phyloP scores from a whole-genome alignment of 2,329 filamentous ascomycete species.

The Emergomyces pasteurianus region DNA sequence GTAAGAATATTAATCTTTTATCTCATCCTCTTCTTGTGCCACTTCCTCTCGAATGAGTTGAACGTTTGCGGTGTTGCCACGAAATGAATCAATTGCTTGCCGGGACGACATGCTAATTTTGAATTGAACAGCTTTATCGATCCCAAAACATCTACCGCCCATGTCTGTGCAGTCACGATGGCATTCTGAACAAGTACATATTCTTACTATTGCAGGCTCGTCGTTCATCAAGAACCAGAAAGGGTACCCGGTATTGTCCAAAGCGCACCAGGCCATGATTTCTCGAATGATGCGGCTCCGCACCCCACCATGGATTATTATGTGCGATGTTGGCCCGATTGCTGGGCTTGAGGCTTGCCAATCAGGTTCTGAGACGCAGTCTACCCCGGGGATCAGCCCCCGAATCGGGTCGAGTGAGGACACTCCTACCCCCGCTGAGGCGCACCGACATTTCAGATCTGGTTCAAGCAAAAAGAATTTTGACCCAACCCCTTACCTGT shows the following conservation, averaged over 20 bases:
- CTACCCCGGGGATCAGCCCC: slow-evolving; percentile 5
- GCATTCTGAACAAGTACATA: slow-evolving; percentile 51
- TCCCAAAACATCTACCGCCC: slow-evolving; percentile 48
- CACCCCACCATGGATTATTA: slow-evolving; percentile 47
- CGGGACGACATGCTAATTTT: slow-evolving; percentile 7
- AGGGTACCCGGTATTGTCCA: slow-evolving; percentile 47
- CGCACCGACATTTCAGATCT: slow-evolving; percentile 33
- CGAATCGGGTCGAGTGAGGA: slow-evolving; percentile 16
- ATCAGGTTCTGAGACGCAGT: slow-evolving; percentile 12
- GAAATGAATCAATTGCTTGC: neutral
- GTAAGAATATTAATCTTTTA: slow-evolving; percentile 44
- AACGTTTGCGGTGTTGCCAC: neutral
- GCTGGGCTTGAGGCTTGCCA: slow-evolving; percentile 26
- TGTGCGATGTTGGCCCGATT: slow-evolving; percentile 46
- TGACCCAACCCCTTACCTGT: slow-evolving; percentile 54
- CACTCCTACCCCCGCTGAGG: slow-evolving; percentile 62
- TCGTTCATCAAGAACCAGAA: slow-evolving; percentile 48
- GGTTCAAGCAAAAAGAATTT: slow-evolving; percentile 37
- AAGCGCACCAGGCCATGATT: slow-evolving; percentile 46
- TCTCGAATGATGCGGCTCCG: slow-evolving; percentile 46
- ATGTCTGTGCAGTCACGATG: slow-evolving; percentile 46
- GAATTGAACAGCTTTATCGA: slow-evolving; percentile 38
- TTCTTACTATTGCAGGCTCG: slow-evolving; percentile 41
- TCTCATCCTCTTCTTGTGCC: neutral
- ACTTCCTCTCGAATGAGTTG: neutral